These are phyloP conservation scores for Calcarisporium arbuscula DNA, from an alignment of 2,329 filamentous ascomycete genomes.

Conservation along the genomic window DNA sequence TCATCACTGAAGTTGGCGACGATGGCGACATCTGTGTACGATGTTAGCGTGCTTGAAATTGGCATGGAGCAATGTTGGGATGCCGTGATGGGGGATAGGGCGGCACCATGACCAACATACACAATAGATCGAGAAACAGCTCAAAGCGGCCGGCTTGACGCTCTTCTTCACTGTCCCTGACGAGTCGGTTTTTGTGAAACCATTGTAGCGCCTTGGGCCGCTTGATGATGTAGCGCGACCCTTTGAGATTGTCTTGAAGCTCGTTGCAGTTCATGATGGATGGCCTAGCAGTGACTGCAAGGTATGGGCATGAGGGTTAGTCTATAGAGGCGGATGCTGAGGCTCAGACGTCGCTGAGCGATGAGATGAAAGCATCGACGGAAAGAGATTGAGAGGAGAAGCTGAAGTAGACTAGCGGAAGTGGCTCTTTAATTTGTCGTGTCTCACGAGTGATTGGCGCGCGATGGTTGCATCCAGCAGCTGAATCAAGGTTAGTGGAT, in stretches of 20 bases:
- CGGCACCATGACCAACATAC: slow-evolving; percentile 15
- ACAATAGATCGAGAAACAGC: slow-evolving; percentile 43
- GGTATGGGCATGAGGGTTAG: no score
- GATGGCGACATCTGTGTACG: slow-evolving; percentile 32
- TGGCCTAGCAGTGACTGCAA: no score
- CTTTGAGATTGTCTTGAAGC: slow-evolving; percentile 22
- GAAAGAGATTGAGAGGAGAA: no score
- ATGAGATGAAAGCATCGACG: no score
- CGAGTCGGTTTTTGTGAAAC: slow-evolving; percentile 35
- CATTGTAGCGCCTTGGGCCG: slow-evolving; percentile 35
- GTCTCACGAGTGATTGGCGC: no score
- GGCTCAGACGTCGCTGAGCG: no score
- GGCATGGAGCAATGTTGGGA: not conserved
- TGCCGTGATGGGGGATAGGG: not conserved
- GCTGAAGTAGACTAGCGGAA: no score
- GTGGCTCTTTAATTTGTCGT: no score
- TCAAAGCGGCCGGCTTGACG: slow-evolving; percentile 40
- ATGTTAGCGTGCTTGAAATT: not conserved
- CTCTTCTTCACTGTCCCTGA: slow-evolving; percentile 36
- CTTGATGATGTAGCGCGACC: slow-evolving; percentile 28
- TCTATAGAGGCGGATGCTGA: no score
- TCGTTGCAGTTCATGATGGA: slow-evolving; percentile 30
- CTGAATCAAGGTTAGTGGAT: no score
- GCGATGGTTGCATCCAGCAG: no score
- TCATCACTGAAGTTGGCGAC: slow-evolving; percentile 45